Evolutionary conservation across 2,329 filamentous ascomycete genomes (phyloP), one percentile per base, ranked within the genome.

Genomic region (Macrophomina pseudophaseolina): DNA sequence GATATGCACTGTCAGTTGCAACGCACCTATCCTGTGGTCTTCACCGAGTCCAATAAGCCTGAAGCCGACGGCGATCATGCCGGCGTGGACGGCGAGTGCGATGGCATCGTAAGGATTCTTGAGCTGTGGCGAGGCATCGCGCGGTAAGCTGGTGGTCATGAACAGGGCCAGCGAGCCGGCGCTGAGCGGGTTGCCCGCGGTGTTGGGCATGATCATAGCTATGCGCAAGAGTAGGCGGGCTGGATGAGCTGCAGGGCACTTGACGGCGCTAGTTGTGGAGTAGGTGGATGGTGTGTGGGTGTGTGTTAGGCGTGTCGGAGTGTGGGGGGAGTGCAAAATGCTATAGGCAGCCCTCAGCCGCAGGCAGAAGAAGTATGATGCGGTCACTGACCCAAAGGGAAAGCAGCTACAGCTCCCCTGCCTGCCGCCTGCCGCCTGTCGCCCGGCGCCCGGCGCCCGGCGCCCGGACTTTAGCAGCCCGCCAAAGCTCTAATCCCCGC

Each of bases 31-130:
- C 56, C 83, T 87, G 74, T 93, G 88, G 64, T 94, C 92, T 78
- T 98, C 93, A 56, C 90, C 86, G n/a, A 97, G 89, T 1, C 94
- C 94, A 18, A 93, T 80, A 3, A 98, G 84, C 64, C 90, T 86
- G 77, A 97, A 98, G 69, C 89, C 91, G 2, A 94, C 87, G 8
- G 90, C 89, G 30, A 87, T 77, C 88, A 98, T 91, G 73, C 90
- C 93, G 3, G 92, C 91, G 78, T 99, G 94, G 23, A 90, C 84
- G 69, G 96, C 90, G 30, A 98, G 86, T 16, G 92, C 93, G 68
- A 97, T 83, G 56, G 91, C 92, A 80, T 98, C 94, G 76, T 91
- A 92, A 0, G 90, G 86, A 67, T 86, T 90, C 71, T 89, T 88
- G 35, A 94, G 72, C 70, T 80, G 76, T 52, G 80, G 75, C 1